Base-by-base conservation (phyloP, 1,284 basidiomycete genomes). In the Vanrija sp. region DNA sequence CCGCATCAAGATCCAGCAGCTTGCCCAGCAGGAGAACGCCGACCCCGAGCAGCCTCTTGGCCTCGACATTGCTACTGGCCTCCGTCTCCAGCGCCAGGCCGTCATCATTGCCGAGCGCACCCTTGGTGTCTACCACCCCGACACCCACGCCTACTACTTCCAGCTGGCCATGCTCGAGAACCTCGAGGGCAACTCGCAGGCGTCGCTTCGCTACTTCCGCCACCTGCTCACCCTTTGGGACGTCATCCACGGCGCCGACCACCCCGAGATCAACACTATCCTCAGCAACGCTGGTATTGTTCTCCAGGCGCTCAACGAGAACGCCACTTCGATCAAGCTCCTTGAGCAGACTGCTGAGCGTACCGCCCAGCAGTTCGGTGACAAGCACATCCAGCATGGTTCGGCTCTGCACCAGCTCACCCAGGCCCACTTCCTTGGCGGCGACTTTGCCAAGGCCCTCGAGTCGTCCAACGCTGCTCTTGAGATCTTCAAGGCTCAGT, bases 101-200 rank as follows among this genome's bases (percentile, higher is more conserved):
- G 78, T 83, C 54, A 80, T 82, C 46, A 76, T 82, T 45, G 77
- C 80, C 47, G 82, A 83, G 68, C 74, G 82, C 34, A 81, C 80
- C 4, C 66, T 80, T 16, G 82, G 82, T 48, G 66, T 83, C 34
- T 82, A 82, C 67, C 76, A 79, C 60, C 73, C 77, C 45, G 81
- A 82, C 61, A 82, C 82, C 10, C 73, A 81, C 38, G 73, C 75
- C 44, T 81, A 81, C 69, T 83, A 83, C 75, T 78, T 79, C 67
- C 80, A 82, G 64, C 69, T 83, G n/a, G 81, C 81, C 12, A 79
- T 82, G 65, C 69, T 83, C 49, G 73, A 77, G 51, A 75, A 78
- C 51, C 71, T 81, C 56, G 74, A 79, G 65, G 66, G 78, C 55
- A 71, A 80, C 65, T 67, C 76, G 15, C 74, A 72, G 43, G 71